Evolutionary conservation across 495 filamentous ascomycete species (phyloP), one percentile per base, ranked within the genome.

Genomic region (Annulohypoxylon bovei): DNA sequence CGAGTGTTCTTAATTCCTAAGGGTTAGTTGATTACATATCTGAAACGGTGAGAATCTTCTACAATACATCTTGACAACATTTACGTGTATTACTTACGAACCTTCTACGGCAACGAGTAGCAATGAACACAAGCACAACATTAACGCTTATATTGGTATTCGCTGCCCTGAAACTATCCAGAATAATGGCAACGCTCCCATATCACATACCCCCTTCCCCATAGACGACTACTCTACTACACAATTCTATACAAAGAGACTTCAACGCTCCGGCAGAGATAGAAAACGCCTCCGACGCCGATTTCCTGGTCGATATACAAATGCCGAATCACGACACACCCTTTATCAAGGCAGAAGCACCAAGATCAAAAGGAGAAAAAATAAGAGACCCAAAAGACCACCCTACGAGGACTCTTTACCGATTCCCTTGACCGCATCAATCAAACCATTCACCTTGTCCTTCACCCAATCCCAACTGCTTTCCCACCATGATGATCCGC

Each of bases 391-490:
- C 42, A 35, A 42, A 6, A 25, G 7, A 54, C 22, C 32, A 27
- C n/a, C 14, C 33, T 57, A 66, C n/a, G 54, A 66, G 6, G 53
- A 49, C 47, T 23, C 66, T 35, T 62, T 49, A 22, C 52, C 52
- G 28, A 59, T 40, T 28, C 78, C 76, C 3, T 71, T 75, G 5
- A 84, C 69, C 37, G 80, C 75, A 4, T 77, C 78, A 68, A 84
- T 78, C 46, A 82, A 70, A 16, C 79, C 71, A 42, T 79, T 71
- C 1, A 86, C 68, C 70, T 85, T 81, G 11, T 79, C 81, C 14
- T 78, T 81, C 27, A 86, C 75, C 85, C 85, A 88, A 27, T 84
- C 75, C 84, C 81, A 84, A 0, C 72, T 59, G 46, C 78, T 67
- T 23, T 79, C 75, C 52, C 76, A 65, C 65, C 69, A 77, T 14